phyloP scores from a whole-genome alignment of 2,329 filamentous ascomycete genomes.

The Zalaria sp. region DNA sequence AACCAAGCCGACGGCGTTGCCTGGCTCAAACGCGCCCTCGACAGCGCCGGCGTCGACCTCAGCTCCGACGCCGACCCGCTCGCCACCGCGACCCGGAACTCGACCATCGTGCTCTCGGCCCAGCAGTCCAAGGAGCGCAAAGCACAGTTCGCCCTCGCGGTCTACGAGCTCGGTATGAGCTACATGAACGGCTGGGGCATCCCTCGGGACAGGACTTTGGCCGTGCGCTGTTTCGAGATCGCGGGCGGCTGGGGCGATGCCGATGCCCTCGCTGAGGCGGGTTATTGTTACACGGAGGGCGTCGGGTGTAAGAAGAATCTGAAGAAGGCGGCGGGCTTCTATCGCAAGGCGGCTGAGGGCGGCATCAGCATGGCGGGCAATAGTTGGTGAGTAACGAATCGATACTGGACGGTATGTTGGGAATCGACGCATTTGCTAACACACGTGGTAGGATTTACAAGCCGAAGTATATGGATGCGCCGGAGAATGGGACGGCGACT shows the following conservation, averaged over 20 bases:
- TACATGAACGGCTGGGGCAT: constrained; percentile 99
- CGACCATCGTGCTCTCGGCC: constrained; percentile 12
- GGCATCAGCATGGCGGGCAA: constrained; percentile 97
- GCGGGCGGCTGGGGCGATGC: constrained; percentile 91
- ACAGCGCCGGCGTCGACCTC: constrained; percentile 68
- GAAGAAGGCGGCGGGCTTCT: constrained; percentile 84
- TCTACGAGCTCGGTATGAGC: constrained; percentile 91
- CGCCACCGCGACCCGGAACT: not conserved
- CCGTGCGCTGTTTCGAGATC: constrained; percentile 88
- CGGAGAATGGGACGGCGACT: not conserved
- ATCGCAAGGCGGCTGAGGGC: constrained; percentile 78
- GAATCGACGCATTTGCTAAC: too few species aligned
- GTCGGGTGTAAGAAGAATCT: constrained; percentile 91
- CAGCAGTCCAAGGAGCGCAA: constrained; percentile 68
- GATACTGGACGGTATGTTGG: too few species aligned
- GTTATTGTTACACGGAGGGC: constrained; percentile 90
- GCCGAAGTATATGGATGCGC: constrained; percentile 68
- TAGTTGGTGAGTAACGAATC: constrained; percentile 60
- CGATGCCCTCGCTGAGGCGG: constrained; percentile 85
- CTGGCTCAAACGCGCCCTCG: constrained; percentile 85
- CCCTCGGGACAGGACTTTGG: constrained; percentile 76
- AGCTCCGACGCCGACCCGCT: constrained; percentile 57
- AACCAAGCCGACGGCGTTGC: constrained; percentile 81
- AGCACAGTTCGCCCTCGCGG: constrained; percentile 86
- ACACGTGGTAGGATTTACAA: constrained; percentile 70